phyloP scores from a whole-genome alignment of 2,329 filamentous ascomycete genomes.

The Achaetomium macrosporum region DNA sequence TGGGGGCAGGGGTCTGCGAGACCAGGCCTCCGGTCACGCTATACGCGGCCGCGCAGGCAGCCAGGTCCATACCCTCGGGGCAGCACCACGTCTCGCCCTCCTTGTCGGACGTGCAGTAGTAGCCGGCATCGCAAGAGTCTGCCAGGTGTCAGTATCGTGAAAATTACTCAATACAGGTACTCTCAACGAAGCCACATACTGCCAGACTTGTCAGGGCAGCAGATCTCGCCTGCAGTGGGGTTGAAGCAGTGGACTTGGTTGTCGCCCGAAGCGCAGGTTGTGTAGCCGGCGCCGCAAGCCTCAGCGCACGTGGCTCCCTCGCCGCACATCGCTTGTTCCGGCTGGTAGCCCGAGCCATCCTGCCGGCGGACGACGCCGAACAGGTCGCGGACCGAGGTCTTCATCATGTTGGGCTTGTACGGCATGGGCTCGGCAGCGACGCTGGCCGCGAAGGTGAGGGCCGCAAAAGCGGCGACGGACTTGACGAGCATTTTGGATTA shows the following conservation, averaged over 20 bases:
- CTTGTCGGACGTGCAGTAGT: constrained; percentile 55
- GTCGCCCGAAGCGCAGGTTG: constrained; percentile 45
- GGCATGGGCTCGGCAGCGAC: constrained; percentile 31
- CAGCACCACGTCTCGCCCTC: constrained; percentile 53
- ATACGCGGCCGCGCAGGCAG: constrained; percentile 48
- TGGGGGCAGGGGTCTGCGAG: constrained; percentile 38
- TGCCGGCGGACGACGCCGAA: constrained; percentile 40
- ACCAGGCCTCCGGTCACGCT: constrained; percentile 44
- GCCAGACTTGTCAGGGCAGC: constrained; percentile 52
- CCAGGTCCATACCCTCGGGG: constrained; percentile 48
- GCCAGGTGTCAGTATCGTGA: constrained; percentile 13
- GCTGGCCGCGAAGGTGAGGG: constrained; percentile 36
- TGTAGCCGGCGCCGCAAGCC: constrained; percentile 47
- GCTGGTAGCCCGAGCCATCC: constrained; percentile 42
- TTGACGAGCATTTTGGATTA: constrained; percentile 36
- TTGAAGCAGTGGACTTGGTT: constrained; percentile 54
- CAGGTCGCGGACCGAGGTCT: constrained; percentile 32
- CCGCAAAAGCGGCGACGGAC: constrained; percentile 37
- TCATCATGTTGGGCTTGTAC: constrained; percentile 32
- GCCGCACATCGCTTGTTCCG: constrained; percentile 43
- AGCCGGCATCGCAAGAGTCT: constrained; percentile 57
- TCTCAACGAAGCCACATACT: constrained; percentile 38
- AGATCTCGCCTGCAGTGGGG: constrained; percentile 44
- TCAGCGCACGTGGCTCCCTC: constrained; percentile 47
- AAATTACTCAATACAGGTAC: neutral